Evolutionary conservation across 108 stramenopile genomes (phyloP).

Genomic region (Ochromonas danica): DNA sequence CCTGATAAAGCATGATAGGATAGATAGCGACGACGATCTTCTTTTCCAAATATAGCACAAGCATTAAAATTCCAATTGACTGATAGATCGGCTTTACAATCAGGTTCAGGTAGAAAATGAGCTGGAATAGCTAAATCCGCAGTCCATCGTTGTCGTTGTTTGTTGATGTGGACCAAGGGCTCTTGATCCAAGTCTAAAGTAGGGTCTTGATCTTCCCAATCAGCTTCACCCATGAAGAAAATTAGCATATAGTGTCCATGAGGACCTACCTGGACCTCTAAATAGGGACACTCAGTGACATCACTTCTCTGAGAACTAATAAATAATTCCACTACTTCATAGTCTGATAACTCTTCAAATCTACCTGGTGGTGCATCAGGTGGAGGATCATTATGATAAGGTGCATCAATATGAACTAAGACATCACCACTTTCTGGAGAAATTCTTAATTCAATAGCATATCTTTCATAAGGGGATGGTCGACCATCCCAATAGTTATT

Average conservation of each 20-base stretch:
- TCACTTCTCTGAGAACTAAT: neutral
- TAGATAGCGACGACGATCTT: neutral
- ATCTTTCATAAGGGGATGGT: too few species aligned
- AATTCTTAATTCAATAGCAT: too few species aligned
- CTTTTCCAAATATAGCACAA: neutral
- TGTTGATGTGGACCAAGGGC: neutral
- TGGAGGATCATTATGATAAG: neutral
- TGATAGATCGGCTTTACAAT: neutral
- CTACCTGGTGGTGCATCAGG: neutral
- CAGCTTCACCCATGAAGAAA: slow-evolving; percentile 21
- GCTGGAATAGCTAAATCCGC: neutral
- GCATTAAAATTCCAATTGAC: slow-evolving; percentile 12
- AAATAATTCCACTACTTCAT: slow-evolving; percentile 28
- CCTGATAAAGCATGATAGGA: slow-evolving; percentile 1
- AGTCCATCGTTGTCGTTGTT: neutral
- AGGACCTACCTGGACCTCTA: slow-evolving; percentile 13
- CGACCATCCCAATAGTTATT: too few species aligned
- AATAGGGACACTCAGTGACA: neutral
- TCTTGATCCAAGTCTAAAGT: neutral
- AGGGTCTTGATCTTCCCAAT: neutral
- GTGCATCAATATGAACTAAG: slow-evolving; percentile 1
- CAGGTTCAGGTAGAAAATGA: slow-evolving; percentile 9
- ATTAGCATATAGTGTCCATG: neutral
- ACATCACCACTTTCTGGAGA: slow-evolving; percentile 1
- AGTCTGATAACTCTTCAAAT: neutral